Evolutionary conservation across 78 protist species (phyloP).

Genomic region (Polysphondylium violaceum): DNA sequence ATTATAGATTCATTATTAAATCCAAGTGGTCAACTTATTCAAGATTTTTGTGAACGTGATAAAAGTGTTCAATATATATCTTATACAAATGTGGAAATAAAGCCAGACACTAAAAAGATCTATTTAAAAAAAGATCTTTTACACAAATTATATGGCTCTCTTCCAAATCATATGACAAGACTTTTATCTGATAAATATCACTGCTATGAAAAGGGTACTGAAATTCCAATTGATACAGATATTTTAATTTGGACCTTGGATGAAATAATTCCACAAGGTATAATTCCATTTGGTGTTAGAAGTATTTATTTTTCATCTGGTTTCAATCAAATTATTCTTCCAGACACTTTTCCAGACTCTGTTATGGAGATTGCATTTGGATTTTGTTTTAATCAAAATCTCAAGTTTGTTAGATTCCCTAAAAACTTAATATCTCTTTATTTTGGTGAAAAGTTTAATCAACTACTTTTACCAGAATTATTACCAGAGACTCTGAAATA

Average conservation of each 20-base stretch:
- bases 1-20: neutral
- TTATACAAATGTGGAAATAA: neutral
- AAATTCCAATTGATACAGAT: neutral
- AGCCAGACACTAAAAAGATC: neutral
- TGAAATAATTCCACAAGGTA: neutral
- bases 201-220: neutral
- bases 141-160: neutral
- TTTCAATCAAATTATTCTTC: constrained; percentile 7
- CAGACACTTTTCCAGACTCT: constrained; percentile 7
- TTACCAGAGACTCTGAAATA: neutral
- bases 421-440: neutral
- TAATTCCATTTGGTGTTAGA: neutral
- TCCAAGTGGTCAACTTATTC: neutral
- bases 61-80: neutral
- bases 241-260: neutral
- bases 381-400: neutral
- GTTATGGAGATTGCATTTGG: neutral
- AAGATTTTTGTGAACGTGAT: neutral
- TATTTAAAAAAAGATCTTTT: neutral
- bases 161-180: neutral
- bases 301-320: neutral
- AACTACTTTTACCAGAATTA: neutral
- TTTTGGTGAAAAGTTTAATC: constrained; percentile 8
- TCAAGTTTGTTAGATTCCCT: neutral
- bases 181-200: neutral